A percentile compares a stretch with the other conserved stretches of the same genome.
Evolutionary conservation across 305 asterid genomes (phyloP).

Genomic region (Coffea humblotiana): DNA sequence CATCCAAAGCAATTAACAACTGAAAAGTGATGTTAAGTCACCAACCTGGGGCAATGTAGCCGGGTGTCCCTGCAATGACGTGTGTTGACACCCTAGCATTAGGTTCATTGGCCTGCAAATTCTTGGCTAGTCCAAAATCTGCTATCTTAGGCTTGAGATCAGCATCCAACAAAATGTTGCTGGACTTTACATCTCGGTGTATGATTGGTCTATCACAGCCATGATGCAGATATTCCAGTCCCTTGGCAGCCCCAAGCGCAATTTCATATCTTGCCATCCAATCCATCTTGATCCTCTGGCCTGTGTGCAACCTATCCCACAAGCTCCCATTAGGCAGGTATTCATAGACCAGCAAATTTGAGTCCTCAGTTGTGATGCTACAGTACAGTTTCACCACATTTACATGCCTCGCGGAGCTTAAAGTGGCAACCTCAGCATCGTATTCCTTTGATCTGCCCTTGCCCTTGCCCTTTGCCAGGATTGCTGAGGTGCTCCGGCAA

Average conservation of each 20-base stretch:
- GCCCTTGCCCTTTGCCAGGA: constrained; percentile 23
- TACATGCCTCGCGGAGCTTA: constrained; percentile 47
- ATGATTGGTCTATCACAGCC: constrained; percentile 40
- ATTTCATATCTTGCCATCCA: constrained; percentile 43
- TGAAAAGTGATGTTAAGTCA: neutral
- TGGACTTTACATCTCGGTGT: constrained; percentile 49
- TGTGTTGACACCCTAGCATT: constrained; percentile 26
- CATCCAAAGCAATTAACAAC: neutral
- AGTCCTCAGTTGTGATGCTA: constrained; percentile 48
- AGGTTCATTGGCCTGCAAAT: constrained; percentile 22
- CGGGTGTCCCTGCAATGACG: constrained; percentile 41
- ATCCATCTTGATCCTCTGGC: constrained; percentile 35
- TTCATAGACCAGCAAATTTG: constrained; percentile 42
- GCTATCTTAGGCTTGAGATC: constrained; percentile 44
- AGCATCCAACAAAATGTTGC: constrained; percentile 50
- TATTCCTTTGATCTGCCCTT: constrained; percentile 28
- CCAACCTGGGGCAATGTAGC: constrained; percentile 50
- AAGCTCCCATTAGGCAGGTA: constrained; percentile 47
- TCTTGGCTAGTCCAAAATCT: constrained; percentile 48
- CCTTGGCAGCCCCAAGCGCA: constrained; percentile 47
- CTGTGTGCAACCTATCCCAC: constrained; percentile 36
- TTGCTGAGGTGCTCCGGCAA: constrained; percentile 31
- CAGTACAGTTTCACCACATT: constrained; percentile 48
- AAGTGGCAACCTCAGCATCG: constrained; percentile 42
- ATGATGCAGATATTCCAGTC: constrained; percentile 48